phyloP scores from a whole-genome alignment of 805 yeast species.

The Vanderwaltozyma yarrowii region DNA sequence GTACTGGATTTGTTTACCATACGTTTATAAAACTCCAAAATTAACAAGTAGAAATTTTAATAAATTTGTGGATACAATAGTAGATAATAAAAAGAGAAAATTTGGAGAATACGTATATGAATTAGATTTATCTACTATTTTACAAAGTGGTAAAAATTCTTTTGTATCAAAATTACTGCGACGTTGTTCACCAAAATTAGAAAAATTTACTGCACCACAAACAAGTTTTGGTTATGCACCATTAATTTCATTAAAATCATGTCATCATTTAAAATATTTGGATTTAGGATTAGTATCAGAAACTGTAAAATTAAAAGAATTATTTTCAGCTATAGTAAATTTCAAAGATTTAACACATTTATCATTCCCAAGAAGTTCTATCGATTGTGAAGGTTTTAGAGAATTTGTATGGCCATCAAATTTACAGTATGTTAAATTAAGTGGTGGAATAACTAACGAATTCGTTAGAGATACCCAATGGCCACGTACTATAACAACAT shows the following conservation, averaged over 20 bases:
- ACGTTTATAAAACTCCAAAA: conserved; percentile 53
- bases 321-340: conserved; percentile 63
- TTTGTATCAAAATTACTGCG: conserved; percentile 74
- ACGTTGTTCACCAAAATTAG: conserved; percentile 57
- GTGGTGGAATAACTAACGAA: conserved; percentile 84
- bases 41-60: conserved; percentile 60
- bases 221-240: conserved; percentile 92
- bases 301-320: conserved; percentile 71
- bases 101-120: conserved; percentile 49
- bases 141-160: conserved; percentile 89
- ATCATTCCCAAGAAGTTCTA: conserved; percentile 82
- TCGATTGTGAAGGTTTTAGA: conserved; percentile 47
- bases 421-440: conserved; percentile 58
- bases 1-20: conserved; percentile 50
- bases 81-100: conserved; percentile 35
- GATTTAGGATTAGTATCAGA: conserved; percentile 85
- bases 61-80: conserved; percentile 59
- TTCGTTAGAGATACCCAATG: conserved; percentile 62
- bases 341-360: conserved; percentile 57
- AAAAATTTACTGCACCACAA: conserved; percentile 80
- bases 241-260: conserved; percentile 64
- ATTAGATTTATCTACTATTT: conserved; percentile 66
- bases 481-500: conserved; percentile 57
- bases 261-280: conserved; percentile 50
- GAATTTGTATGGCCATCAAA: conserved; percentile 65